Percentiles rank a stretch among this genome's conserved stretches.
phyloP scores from a whole-genome alignment of 2,329 filamentous ascomycete species.

The Gaeumannomyces sp. region DNA sequence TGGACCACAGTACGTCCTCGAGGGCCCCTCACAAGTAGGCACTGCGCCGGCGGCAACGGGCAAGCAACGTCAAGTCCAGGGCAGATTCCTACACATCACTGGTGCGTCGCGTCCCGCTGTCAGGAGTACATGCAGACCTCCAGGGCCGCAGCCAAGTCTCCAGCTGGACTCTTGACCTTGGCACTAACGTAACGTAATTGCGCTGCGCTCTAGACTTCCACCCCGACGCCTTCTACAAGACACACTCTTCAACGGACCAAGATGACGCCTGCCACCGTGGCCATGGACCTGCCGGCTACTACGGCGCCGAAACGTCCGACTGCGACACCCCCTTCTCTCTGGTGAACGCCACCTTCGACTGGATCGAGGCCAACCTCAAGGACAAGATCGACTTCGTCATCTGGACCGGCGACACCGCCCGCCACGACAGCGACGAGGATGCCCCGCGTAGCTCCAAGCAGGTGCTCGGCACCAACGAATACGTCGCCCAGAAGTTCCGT shows the following conservation, averaged over 20 bases:
- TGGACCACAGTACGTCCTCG: slow-evolving; percentile 17
- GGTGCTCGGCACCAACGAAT: slow-evolving; percentile 71
- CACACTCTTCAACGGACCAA: slow-evolving; percentile 64
- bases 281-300: slow-evolving; percentile 68
- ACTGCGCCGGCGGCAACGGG: slow-evolving; percentile 17
- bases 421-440: slow-evolving; percentile 81
- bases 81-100: slow-evolving; percentile 82
- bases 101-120: slow-evolving; percentile 44
- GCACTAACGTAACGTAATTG: not conserved
- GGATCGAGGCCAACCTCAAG: slow-evolving; percentile 73
- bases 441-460: slow-evolving; percentile 69
- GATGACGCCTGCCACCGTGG: slow-evolving; percentile 72
- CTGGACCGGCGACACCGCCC: slow-evolving; percentile 86
- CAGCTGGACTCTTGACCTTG: not conserved
- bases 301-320: slow-evolving; percentile 78
- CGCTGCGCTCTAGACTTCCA: slow-evolving; percentile 65
- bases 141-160: not conserved
- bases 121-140: not conserved
- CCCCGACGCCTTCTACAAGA: slow-evolving; percentile 80
- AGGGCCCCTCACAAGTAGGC: slow-evolving; percentile 8
- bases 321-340: slow-evolving; percentile 81
- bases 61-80: slow-evolving; percentile 47
- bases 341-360: slow-evolving; percentile 82
- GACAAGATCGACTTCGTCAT: slow-evolving; percentile 82
- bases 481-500: slow-evolving; percentile 69